Evolutionary conservation across 768 basidiomycete species (phyloP).

Genomic region (Lactifluus piperatus): DNA sequence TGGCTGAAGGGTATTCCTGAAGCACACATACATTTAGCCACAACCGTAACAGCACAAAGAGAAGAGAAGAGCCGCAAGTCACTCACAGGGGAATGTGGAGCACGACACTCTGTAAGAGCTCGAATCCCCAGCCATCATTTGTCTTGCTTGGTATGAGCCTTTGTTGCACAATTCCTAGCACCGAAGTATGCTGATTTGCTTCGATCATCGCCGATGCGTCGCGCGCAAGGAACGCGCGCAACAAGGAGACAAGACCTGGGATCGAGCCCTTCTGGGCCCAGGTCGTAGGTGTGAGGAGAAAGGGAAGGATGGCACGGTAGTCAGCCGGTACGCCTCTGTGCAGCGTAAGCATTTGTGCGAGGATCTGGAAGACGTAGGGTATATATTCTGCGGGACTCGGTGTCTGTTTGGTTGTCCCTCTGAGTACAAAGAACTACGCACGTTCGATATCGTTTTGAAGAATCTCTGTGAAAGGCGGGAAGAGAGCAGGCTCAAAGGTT

Average conservation of each 20-base stretch:
- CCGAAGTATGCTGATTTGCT: conserved; percentile 61
- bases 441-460: conserved; percentile 91
- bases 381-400: conserved; percentile 67
- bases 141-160: conserved; percentile 78
- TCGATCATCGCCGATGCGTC: conserved; percentile 61
- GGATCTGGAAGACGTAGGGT: conserved; percentile 94
- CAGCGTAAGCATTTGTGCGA: conserved; percentile 89
- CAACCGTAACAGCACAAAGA: background rate
- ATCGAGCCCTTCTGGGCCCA: conserved; percentile 96
- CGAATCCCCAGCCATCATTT: conserved; percentile 89
- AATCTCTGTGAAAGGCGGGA: conserved; percentile 81
- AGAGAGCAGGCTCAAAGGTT: conserved; percentile 72
- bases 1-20: conserved; percentile 53
- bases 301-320: conserved; percentile 72
- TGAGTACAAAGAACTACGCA: conserved; percentile 30
- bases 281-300: conserved; percentile 73
- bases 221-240: conserved; percentile 73
- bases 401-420: background rate
- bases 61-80: background rate
- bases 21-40: background rate
- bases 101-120: conserved; percentile 73
- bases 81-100: conserved; percentile 69
- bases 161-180: conserved; percentile 87
- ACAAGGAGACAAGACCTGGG: conserved; percentile 82
- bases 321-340: conserved; percentile 64